A percentile compares a stretch with the other conserved stretches of the same genome.
Evolutionary conservation across 2,329 filamentous ascomycete species (phyloP).

Genomic region (Penicillium sp.): DNA sequence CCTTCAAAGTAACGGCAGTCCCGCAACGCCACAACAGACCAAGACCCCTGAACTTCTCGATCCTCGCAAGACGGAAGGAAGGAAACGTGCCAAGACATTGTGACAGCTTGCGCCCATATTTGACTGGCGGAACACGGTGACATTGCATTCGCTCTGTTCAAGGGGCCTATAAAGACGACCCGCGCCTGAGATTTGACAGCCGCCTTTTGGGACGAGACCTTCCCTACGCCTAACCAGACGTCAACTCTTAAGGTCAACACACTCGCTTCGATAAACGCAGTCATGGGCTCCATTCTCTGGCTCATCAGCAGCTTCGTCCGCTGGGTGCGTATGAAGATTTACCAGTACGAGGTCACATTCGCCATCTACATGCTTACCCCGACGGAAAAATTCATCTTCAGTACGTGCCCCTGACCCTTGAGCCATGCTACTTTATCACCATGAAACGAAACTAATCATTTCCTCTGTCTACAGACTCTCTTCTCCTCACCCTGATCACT

Average conservation of each 20-base stretch:
- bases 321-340: conserved; percentile 93
- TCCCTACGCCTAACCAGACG: not conserved
- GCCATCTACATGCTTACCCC: conserved; percentile 96
- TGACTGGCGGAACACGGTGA: not conserved
- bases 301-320: conserved; percentile 61
- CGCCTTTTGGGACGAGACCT: not conserved
- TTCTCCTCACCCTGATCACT: conserved; percentile 85
- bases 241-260: not conserved
- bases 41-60: not conserved
- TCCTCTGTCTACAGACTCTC: conserved; percentile 63
- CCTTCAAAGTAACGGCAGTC: not conserved
- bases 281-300: conserved; percentile 32
- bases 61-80: not conserved
- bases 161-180: not conserved
- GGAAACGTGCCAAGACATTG: not conserved
- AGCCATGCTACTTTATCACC: not conserved
- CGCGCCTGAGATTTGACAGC: not conserved
- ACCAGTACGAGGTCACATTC: conserved; percentile 98
- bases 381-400: conserved; percentile 95
- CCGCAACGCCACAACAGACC: conserved; percentile 1
- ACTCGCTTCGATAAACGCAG: not conserved
- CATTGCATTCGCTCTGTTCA: not conserved
- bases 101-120: not conserved
- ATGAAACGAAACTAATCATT: not conserved
- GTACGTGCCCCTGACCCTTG: conserved; percentile 57